Base-by-base conservation (phyloP, 495 filamentous ascomycete genomes). In the Ramalina intermedia region DNA sequence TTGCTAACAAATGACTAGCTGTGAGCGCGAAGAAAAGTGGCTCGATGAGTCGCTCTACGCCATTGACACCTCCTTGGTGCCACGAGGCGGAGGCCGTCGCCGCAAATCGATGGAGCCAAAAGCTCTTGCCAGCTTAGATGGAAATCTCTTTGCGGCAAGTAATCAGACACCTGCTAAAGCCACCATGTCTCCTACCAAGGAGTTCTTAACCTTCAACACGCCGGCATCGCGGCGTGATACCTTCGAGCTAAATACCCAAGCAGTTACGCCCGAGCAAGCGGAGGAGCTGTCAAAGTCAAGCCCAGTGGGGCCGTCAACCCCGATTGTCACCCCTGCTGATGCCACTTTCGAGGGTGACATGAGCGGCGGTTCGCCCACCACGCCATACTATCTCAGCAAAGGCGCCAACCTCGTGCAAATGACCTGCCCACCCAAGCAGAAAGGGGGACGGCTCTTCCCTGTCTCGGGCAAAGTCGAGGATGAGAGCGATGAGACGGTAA, bases 81-180 rank as follows among this genome's bases (percentile, higher is more conserved):
- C 86, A 17, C 81, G 86, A 2, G 85, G 84, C 7, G 84, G 85
- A 16, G 73, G 74, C 38, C 80, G 85, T 51, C 78, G 87, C 29
- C 76, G 86, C 35, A 94, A 93, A 74, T 87, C 82, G 51, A 95
- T 95, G 88, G 86, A 94, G 63, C 88, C 88, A 2, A 77, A 78
- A 51, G 76, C 83, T 2, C 66, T 94, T 12, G 73, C 79, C 51
- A 87, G 87, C 48, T 53, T 82, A 21, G 85, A 87, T 50, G 79
- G 81, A 27, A 82, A 71, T 2, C 66, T 86, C 4, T 59, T 76
- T 14, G 58, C 66, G 12, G 69, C 75, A 2, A 21, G 6, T 5
- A 48, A 37, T 23, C 64, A 68, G 40, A 57, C 58, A 14, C 61
- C 57, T n/a, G 47, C 47, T 13, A 55, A 53, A 43, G 33, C 48